phyloP scores from a whole-genome alignment of 2,329 filamentous ascomycete genomes.

The Fusarium sp. region DNA sequence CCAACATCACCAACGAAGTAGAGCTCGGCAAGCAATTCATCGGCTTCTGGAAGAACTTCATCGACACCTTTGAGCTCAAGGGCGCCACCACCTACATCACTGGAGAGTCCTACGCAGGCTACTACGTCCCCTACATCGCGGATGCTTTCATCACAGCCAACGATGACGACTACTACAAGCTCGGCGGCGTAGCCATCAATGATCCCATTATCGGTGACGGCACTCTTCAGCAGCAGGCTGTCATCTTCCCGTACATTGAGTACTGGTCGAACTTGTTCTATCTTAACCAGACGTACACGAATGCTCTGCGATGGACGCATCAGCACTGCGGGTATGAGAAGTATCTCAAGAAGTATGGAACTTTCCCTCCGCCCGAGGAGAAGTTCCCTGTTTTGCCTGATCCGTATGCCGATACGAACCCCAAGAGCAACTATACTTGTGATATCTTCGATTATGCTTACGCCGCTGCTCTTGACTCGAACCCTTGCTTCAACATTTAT shows the following conservation, averaged over 20 bases:
- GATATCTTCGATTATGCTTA: slow-evolving; percentile 66
- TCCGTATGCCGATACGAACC: slow-evolving; percentile 44
- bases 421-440: slow-evolving; percentile 58
- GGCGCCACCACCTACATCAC: slow-evolving; percentile 77
- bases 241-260: slow-evolving; percentile 68
- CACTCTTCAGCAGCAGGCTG: slow-evolving; percentile 55
- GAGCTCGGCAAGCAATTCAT: slow-evolving; percentile 78
- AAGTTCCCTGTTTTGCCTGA: slow-evolving; percentile 59
- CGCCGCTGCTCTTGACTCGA: slow-evolving; percentile 63
- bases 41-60: slow-evolving; percentile 82
- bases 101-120: slow-evolving; percentile 75
- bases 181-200: slow-evolving; percentile 76
- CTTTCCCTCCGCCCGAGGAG: slow-evolving; percentile 72
- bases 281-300: slow-evolving; percentile 68
- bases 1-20: slow-evolving; percentile 71
- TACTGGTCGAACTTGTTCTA: slow-evolving; percentile 69
- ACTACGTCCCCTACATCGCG: slow-evolving; percentile 77
- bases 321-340: slow-evolving; percentile 70
- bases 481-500: slow-evolving; percentile 85
- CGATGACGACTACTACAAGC: slow-evolving; percentile 72
- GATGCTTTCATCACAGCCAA: slow-evolving; percentile 75
- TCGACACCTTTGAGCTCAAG: slow-evolving; percentile 75
- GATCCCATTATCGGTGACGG: slow-evolving; percentile 72
- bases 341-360: slow-evolving; percentile 69
- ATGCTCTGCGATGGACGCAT: slow-evolving; percentile 60